Evolutionary conservation across 305 asterid species (phyloP), one percentile per base, ranked within the genome.

Genomic region (Coffea humblotiana): DNA sequence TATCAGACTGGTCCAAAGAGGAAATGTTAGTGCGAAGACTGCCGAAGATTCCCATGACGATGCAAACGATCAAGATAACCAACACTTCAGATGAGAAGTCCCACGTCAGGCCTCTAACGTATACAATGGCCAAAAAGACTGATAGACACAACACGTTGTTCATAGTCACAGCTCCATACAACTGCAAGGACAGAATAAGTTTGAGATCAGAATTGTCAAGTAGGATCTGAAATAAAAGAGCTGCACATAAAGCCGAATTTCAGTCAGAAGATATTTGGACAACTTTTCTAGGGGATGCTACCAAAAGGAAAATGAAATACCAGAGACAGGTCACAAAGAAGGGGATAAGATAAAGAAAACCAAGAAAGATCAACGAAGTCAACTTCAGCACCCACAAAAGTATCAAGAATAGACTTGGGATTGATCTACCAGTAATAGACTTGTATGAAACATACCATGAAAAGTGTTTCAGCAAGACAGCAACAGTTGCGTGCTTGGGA

Each of bases 161-260:
- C 98, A 94, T 94, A 0, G 99, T 92, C 71, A 88, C 98, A 25
- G 98, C 95, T 80, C 99, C 98, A 47, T 96, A 96, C 77, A 96
- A 15, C 99, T 96, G 92, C 84, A 80, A 82, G 58, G 23, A n/a
- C 18, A 56, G 74, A 1, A 47, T 37, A n/a, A 10, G 6, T 43
- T n/a, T 14, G 27, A 49, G 21, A 18, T 56, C 29, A 72, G 35
- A 66, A 56, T 8, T 4, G 49, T 70, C 15, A 0, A 9, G 14
- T 49, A 76, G 56, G 23, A 60, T 35, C 13, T 25, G 11, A 54
- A 1, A 48, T 12, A 18, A 16, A 23, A 32, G 29, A 10, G 76
- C 6, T 37, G n/a, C 23, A 9, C 19, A 37, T 9, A 8, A 32
- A 32, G 52, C 8, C 23, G 12, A 15, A 51, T 21, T 49, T 14